Conservation (phyloP, 1,284 basidiomycete species). For the Heimioporus retisporus region DNA sequence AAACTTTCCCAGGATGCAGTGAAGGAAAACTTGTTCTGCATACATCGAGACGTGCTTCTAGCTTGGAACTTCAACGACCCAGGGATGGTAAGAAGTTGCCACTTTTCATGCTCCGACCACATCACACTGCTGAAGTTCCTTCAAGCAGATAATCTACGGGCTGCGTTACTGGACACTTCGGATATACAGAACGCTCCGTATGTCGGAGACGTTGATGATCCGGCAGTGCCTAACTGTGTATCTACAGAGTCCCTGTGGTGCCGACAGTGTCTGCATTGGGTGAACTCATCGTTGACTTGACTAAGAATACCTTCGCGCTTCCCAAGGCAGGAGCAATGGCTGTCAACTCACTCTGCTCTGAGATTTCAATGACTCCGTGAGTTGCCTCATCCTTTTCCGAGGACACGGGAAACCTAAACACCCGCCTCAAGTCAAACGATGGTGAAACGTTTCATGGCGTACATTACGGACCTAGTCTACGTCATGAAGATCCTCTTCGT, state of each 20-base stretch:
- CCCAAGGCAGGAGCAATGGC: not conserved
- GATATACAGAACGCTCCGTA: not conserved
- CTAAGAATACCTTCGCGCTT: not conserved
- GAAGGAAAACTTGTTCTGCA: no score
- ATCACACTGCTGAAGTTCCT: slow-evolving; percentile 2
- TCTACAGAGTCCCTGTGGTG: not conserved
- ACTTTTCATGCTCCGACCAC: not conserved
- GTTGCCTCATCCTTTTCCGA: not conserved
- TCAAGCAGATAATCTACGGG: not conserved
- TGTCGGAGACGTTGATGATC: not conserved
- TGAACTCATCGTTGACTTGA: not conserved
- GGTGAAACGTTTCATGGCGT: slow-evolving; percentile 7
- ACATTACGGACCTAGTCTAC: slow-evolving; percentile 4
- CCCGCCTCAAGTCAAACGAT: not conserved
- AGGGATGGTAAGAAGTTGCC: not conserved
- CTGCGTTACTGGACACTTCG: not conserved
- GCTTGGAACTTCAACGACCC: not conserved
- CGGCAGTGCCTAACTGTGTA: not conserved
- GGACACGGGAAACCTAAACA: not conserved
- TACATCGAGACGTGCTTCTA: not conserved
- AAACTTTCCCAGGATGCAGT: no score
- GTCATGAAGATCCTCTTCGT: slow-evolving; percentile 10
- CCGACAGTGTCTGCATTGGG: not conserved
- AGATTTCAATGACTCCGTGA: slow-evolving; percentile 5
- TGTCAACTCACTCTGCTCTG: not conserved